Percentiles rank a stretch among this genome's conserved stretches.
Conservation (phyloP, 2,329 filamentous ascomycete genomes). For the Diaporthe sp. region DNA sequence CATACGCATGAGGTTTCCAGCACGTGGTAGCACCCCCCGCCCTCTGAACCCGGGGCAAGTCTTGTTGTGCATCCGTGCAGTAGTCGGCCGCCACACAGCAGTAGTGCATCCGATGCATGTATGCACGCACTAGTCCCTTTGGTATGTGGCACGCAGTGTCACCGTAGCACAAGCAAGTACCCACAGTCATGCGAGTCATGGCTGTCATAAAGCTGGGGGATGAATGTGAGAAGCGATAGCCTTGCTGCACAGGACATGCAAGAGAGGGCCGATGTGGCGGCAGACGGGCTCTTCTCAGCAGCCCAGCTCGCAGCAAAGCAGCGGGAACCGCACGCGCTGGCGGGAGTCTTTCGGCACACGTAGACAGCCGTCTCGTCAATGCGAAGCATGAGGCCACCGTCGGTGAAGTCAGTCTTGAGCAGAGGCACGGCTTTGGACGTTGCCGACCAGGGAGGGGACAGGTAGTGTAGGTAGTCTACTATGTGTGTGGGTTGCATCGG, state of each 20-base stretch:
- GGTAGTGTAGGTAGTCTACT: too few species aligned
- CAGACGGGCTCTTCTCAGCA: background rate
- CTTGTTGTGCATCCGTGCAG: conserved; percentile 8
- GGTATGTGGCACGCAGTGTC: background rate
- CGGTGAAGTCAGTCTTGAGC: background rate
- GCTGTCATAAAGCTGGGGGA: conserved; percentile 21
- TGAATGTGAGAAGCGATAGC: conserved; percentile 16
- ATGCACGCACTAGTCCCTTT: conserved; percentile 3
- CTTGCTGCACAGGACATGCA: background rate
- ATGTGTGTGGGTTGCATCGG: conserved; percentile 17
- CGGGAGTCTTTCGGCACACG: background rate
- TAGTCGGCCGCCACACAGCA: conserved; percentile 17
- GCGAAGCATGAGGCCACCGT: background rate
- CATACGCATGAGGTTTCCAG: conserved; percentile 15
- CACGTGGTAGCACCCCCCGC: conserved; percentile 5
- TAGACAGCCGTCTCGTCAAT: background rate
- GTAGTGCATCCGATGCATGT: conserved; percentile 17
- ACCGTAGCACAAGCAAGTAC: conserved; percentile 9
- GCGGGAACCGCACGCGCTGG: background rate
- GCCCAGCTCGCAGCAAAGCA: background rate
- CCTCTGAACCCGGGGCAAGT: conserved; percentile 23
- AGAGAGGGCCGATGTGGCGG: background rate
- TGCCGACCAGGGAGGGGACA: background rate
- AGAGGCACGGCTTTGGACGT: background rate
- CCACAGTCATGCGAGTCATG: conserved; percentile 25